Base-by-base conservation (phyloP, 768 basidiomycete genomes). In the Kwoniella dendrophila region DNA sequence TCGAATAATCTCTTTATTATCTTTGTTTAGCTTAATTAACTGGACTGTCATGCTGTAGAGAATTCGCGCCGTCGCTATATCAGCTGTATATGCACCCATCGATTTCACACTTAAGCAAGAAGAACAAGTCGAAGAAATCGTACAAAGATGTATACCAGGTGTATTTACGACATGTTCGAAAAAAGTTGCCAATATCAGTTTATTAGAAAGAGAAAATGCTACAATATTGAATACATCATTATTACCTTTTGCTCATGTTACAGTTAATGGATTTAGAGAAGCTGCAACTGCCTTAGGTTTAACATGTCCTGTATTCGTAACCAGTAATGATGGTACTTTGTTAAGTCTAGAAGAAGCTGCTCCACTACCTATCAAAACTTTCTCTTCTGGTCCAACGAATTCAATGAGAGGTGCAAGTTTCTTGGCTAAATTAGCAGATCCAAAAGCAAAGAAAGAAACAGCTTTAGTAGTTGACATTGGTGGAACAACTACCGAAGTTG, bases 361-460 rank as follows among this genome's bases (percentile, higher is more conserved):
- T 0, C 79, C 79, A 26, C 79, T 88, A 36, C 87, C 87, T 2
- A 85, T 88, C 68, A 82, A 84, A 56, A 88, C 87, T 0, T 88
- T 83, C 71, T 82, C 82, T 22, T 84, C 82, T 45, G 85, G 85
- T 2, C 84, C 86, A 5, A 88, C 87, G 0, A 88, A 88, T 72
- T 86, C 86, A 0, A 88, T 88, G 86, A 80, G 87, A 52, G 87
- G 86, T 8, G 87, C 86, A 6, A 84, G 83, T 3, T 87, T 84
- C 72, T 80, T 87, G 4, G 83, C 86, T 1, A 82, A 81, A 11
- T 43, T 70, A 34, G 65, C 63, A 4, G 6, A 74, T 81, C 41
- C 79, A 0, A 62, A 26, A 4, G 24, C 44, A 30, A 36, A 40
- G 18, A 67, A 63, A 41, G 63, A 73, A 47, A 66, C 68, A 0